phyloP scores from a whole-genome alignment of 2,329 filamentous ascomycete species.

The Tolypocladium paradoxum region DNA sequence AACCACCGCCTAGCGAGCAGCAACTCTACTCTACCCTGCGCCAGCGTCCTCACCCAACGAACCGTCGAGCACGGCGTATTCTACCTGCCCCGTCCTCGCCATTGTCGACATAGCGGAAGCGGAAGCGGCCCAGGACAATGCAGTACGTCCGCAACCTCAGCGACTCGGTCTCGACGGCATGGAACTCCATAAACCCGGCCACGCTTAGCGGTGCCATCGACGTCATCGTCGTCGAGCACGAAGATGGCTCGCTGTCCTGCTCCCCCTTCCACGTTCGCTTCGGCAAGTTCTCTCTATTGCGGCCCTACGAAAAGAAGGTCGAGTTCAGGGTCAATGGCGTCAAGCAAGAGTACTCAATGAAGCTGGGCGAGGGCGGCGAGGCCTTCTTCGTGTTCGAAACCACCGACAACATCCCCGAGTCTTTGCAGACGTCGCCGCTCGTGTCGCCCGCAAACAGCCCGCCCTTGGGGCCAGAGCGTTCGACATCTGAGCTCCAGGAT shows the following conservation, averaged over 20 bases:
- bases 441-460: constrained; percentile 86
- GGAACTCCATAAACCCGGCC: constrained; percentile 98
- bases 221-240: constrained; percentile 94
- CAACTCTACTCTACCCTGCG: background rate
- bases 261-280: constrained; percentile 98
- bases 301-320: constrained; percentile 97
- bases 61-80: background rate
- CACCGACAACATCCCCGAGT: constrained; percentile 80
- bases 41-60: background rate
- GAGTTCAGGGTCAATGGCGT: constrained; percentile 90
- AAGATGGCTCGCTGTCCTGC: constrained; percentile 80
- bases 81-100: background rate
- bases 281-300: constrained; percentile 92
- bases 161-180: constrained; percentile 93
- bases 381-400: constrained; percentile 99
- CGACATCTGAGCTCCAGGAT: constrained; percentile 41
- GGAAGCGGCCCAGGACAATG: constrained; percentile 45
- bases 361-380: constrained; percentile 92
- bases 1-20: background rate
- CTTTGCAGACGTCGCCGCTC: constrained; percentile 86
- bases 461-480: constrained; percentile 36
- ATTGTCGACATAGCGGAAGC: background rate
- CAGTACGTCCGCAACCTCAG: constrained; percentile 96
- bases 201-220: constrained; percentile 97
- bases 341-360: constrained; percentile 95